Base-by-base conservation (phyloP, 768 basidiomycete genomes). In the Asterophora lycoperdoides region DNA sequence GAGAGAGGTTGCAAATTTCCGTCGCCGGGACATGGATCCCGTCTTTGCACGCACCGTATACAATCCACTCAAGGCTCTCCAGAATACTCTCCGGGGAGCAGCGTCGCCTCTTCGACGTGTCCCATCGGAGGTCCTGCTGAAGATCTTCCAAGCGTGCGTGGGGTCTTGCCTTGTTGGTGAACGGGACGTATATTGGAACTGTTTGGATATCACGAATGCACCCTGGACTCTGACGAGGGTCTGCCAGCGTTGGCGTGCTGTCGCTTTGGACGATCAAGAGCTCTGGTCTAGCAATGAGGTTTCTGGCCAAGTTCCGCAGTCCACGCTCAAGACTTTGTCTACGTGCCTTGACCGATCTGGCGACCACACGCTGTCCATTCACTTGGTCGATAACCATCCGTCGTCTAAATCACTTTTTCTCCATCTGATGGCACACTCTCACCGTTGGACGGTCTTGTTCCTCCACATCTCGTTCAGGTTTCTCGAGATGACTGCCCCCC, bases 221-320 rank as follows among this genome's bases (percentile, higher is more conserved):
- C 44, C 44, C 10, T 46, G 44, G 44, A 38, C 44, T 19, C 26
- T 46, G 7, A 20, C 20, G 10, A 15, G 15, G 15, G 36, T 46
- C 33, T 30, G 44, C 18, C 14, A 18, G 14, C 26, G n/a, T 17
- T 46, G 44, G 44, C 29, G 44, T 8, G 26, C 26, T 5, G 20
- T 37, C 33, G 44, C 44, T 8, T 46, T 46, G 34, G 19, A 17
- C 5, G 15, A 38, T 17, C 36, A 35, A 23, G 20, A 36, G 20
- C 32, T 46, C 26, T 46, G 44, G 44, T 46, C 44, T 11, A 23
- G 35, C 4, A 30, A 10, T n/a, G n/a, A n/a, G n/a, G n/a, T n/a
- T n/a, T n/a, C n/a, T 14, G 33, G 34, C 19, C 35, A 15, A 15
- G n/a, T n/a, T n/a, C 44, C 44, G 2, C 9, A 36, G 17, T 33